Evolutionary conservation across 2,329 filamentous ascomycete genomes (phyloP), one percentile per base, ranked within the genome.

Genomic region (Nigrospora oryzae): DNA sequence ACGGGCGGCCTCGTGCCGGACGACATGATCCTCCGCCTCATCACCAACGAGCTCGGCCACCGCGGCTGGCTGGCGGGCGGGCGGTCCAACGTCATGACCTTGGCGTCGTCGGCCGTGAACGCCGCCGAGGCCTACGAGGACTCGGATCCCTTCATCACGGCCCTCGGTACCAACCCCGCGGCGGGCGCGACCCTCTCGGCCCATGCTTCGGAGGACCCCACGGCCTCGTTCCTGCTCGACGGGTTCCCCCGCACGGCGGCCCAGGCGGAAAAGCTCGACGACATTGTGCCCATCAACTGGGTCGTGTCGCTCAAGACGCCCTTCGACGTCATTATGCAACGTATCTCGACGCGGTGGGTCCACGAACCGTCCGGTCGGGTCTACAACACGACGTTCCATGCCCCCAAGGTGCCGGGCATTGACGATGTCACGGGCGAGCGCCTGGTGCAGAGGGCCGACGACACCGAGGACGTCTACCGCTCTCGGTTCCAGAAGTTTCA

Each of bases 361-460:
- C 93, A 98, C 65, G 86, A 86, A 57, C 82, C 89, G 1, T 95
- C 89, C 0, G 93, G 93, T 2, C 78, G 93, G 28, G 85, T 96
- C 14, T 98, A 98, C 73, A 98, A 98, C 63, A 94, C 89, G 3
- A 83, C 83, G 0, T 98, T 95, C 71, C 89, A 97, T 60, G 77
- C 86, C 8, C 93, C 93, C 1, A 84, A 83, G 53, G 81, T 90
- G 1, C 67, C 80, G 0, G 91, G 93, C 23, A 79, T 74, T 53
- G 93, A 98, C 65, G 93, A 98, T 63, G 61, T 96, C 40, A 98
- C 93, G 0, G 93, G 93, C 14, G 93, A 98, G 62, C 71, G 76
- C 17, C 73, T 98, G 49, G 83, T 85, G 5, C 85, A 94, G 61
- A 76, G 93, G 45, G 73, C 83, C 8, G 93, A 98, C 59, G 93